Conservation (phyloP, 441 rosid genomes). For the Omphalea diandra region DNA sequence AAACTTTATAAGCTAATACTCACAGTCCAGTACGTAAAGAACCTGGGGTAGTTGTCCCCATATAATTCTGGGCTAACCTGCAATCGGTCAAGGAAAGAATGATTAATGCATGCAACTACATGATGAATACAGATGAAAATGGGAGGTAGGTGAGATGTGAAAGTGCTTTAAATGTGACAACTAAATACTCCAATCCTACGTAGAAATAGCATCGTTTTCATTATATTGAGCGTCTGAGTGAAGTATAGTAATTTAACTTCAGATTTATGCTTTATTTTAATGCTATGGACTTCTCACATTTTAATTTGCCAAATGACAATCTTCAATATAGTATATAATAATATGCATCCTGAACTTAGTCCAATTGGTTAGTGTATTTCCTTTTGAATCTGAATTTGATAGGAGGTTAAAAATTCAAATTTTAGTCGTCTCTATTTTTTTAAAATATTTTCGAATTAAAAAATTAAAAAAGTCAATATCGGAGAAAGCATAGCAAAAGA, state of each 20-base stretch:
- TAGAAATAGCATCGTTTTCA: neutral
- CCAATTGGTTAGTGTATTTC: no score
- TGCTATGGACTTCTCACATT: neutral
- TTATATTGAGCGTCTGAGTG: neutral
- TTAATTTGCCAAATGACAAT: neutral
- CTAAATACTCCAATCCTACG: neutral
- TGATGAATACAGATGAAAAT: constrained; percentile 14
- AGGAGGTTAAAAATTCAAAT: no score
- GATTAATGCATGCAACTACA: neutral
- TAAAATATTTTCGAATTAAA: no score
- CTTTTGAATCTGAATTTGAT: no score
- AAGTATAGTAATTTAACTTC: neutral
- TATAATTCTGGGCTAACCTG: constrained; percentile 98
- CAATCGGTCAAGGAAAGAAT: no score
- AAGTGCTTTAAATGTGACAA: constrained; percentile 31
- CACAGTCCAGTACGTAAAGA: constrained; percentile 98
- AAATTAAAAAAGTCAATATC: neutral
- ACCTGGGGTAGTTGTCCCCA: constrained; percentile 91
- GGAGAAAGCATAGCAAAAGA: neutral
- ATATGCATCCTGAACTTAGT: no score
- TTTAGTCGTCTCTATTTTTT: neutral
- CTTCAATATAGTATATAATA: neutral
- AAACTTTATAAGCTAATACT: constrained; percentile 31
- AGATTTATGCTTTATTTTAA: neutral
- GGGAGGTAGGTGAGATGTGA: constrained; percentile 32